phyloP scores from a whole-genome alignment of 1,284 basidiomycete genomes.

The Prillingera fragicola region DNA sequence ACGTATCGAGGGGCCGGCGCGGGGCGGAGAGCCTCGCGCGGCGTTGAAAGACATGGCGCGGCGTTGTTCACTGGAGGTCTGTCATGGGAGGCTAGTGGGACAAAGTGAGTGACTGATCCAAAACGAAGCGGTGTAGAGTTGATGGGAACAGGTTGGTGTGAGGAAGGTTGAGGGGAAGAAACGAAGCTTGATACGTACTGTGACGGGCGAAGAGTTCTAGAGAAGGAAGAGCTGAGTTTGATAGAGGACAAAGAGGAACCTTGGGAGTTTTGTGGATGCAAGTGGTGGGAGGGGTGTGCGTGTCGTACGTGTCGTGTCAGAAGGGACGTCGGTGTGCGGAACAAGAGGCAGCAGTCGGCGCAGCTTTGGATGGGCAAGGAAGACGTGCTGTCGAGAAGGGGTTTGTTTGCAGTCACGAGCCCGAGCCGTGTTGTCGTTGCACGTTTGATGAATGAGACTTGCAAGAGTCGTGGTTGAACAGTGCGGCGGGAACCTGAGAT shows the following conservation, averaged over 20 bases:
- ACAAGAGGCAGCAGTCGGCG: too few species aligned
- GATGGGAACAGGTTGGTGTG: neutral
- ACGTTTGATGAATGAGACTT: too few species aligned
- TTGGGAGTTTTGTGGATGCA: too few species aligned
- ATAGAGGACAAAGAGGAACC: neutral
- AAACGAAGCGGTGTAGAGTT: neutral
- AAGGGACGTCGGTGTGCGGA: too few species aligned
- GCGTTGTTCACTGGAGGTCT: constrained; percentile 6
- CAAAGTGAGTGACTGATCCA: neutral
- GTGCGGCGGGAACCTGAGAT: too few species aligned
- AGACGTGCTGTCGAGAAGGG: too few species aligned
- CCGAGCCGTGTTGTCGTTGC: too few species aligned
- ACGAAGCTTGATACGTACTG: neutral
- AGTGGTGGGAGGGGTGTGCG: too few species aligned
- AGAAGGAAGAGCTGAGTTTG: neutral
- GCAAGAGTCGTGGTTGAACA: too few species aligned
- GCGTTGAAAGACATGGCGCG: constrained; percentile 14
- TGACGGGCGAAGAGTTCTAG: neutral
- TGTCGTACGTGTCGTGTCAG: too few species aligned
- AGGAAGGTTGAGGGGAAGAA: neutral
- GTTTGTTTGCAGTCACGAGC: too few species aligned
- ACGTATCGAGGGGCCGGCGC: constrained; percentile 11
- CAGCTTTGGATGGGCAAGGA: too few species aligned
- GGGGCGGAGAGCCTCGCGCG: constrained; percentile 20
- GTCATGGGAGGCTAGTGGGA: constrained; percentile 1